phyloP scores from a whole-genome alignment of 169 alveolate species.

The Fabrea salina region DNA sequence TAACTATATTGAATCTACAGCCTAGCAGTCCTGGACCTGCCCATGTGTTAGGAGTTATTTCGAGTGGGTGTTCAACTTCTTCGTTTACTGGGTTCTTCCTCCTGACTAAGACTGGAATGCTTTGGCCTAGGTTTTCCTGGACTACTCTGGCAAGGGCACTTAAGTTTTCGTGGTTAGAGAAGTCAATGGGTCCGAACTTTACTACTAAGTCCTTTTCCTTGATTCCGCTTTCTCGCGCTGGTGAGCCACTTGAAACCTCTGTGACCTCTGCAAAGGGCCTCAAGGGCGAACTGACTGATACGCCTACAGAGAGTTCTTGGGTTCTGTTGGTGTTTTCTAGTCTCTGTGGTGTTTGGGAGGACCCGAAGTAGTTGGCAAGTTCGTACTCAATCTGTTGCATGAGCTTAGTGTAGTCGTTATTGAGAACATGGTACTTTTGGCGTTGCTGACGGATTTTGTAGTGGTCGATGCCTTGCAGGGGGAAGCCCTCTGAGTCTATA shows the following conservation, averaged over 20 bases:
- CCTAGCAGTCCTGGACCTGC: conserved; percentile 72
- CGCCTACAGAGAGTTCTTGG: not conserved
- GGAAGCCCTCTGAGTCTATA: conserved; percentile 75
- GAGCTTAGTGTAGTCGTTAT: conserved; percentile 39
- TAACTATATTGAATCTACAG: conserved; percentile 29
- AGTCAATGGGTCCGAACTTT: conserved; percentile 49
- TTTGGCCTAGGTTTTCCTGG: conserved; percentile 37
- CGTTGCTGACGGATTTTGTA: conserved; percentile 22
- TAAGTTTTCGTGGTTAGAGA: conserved; percentile 51
- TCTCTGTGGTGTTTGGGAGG: not conserved
- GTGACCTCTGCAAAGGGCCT: conserved; percentile 65
- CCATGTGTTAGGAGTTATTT: conserved; percentile 63
- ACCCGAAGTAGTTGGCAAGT: conserved; percentile 46
- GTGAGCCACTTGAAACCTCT: conserved; percentile 58
- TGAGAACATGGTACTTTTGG: conserved; percentile 35
- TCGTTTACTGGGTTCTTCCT: conserved; percentile 49
- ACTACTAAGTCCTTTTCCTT: conserved; percentile 58
- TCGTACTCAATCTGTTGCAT: conserved; percentile 51
- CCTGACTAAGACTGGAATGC: conserved; percentile 46
- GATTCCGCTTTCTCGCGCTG: conserved; percentile 69
- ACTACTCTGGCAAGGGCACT: conserved; percentile 51
- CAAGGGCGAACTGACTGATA: not conserved
- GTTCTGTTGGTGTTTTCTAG: too few relatives aligned
- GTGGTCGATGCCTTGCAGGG: conserved; percentile 61
- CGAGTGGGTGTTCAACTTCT: conserved; percentile 41